Evolutionary conservation across 2,329 filamentous ascomycete species (phyloP).

Genomic region (Pyricularia grisea): DNA sequence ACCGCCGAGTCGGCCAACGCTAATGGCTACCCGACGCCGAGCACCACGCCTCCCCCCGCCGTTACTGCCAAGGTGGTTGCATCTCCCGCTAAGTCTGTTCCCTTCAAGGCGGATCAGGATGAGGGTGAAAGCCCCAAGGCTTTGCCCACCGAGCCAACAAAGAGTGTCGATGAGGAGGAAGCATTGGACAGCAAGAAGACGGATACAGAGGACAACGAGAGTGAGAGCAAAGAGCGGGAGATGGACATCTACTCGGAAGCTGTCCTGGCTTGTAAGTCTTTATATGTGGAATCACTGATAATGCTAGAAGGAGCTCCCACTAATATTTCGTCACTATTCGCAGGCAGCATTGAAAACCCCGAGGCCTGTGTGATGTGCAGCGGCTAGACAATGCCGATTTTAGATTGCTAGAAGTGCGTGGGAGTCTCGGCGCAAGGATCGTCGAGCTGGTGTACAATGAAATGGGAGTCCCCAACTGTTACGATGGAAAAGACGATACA

Average conservation of each 20-base stretch:
- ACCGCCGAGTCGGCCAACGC: slow-evolving; percentile 27
- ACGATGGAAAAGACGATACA: not conserved
- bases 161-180: slow-evolving; percentile 54
- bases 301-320: not conserved
- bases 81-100: slow-evolving; percentile 51
- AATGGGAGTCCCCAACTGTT: not conserved
- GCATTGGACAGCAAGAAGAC: slow-evolving; percentile 46
- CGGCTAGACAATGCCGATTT: slow-evolving; percentile 49
- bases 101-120: slow-evolving; percentile 67
- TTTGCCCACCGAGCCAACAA: slow-evolving; percentile 59
- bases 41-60: slow-evolving; percentile 49
- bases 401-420: not conserved
- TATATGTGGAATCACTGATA: not conserved
- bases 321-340: slow-evolving; percentile 5
- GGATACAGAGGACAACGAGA: slow-evolving; percentile 60
- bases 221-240: slow-evolving; percentile 66
- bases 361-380: slow-evolving; percentile 97
- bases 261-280: slow-evolving; percentile 68
- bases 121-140: slow-evolving; percentile 75
- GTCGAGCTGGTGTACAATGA: not conserved
- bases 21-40: slow-evolving; percentile 61
- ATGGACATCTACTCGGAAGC: slow-evolving; percentile 93
- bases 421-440: not conserved
- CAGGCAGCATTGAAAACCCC: slow-evolving; percentile 91
- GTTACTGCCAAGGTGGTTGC: slow-evolving; percentile 37